phyloP scores from a whole-genome alignment of 768 basidiomycete genomes.

The Boletus tylopilopsis region DNA sequence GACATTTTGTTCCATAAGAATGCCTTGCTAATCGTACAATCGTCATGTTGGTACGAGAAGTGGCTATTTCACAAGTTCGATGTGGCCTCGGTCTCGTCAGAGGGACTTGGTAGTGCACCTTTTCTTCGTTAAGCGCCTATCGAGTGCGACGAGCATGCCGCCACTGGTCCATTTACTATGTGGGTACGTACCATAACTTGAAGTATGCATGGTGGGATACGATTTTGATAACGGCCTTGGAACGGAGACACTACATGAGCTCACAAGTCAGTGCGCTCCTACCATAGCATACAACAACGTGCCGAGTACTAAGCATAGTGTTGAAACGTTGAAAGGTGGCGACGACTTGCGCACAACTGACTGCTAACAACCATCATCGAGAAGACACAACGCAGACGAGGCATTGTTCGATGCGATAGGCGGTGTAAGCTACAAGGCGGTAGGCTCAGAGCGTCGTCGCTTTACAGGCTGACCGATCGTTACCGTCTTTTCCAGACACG shows the following conservation, averaged over 20 bases:
- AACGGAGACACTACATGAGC: constrained; percentile 43
- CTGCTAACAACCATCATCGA: constrained; percentile 61
- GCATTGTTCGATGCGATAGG: constrained; percentile 63
- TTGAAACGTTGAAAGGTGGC: constrained; percentile 34
- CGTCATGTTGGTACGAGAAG: too few relatives aligned
- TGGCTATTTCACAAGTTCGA: too few relatives aligned
- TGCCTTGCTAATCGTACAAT: too few relatives aligned
- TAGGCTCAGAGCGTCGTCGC: too few relatives aligned
- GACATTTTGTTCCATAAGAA: too few relatives aligned
- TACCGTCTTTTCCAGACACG: too few relatives aligned
- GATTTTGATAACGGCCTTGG: constrained; percentile 23
- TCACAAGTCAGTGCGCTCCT: constrained; percentile 68
- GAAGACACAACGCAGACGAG: constrained; percentile 73
- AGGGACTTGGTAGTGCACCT: too few relatives aligned
- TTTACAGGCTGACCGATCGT: too few relatives aligned
- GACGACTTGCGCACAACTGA: constrained; percentile 40
- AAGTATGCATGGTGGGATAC: neutral
- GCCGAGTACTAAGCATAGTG: too few relatives aligned
- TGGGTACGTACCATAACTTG: constrained; percentile 15
- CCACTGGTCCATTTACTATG: neutral
- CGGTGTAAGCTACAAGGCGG: constrained; percentile 69
- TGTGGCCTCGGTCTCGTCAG: too few relatives aligned
- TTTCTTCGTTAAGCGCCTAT: constrained; percentile 97
- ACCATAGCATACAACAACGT: constrained; percentile 69
- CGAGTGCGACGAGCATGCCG: too few relatives aligned